Conservation (phyloP, 2,329 filamentous ascomycete species). For the Colletotrichum somersetense region DNA sequence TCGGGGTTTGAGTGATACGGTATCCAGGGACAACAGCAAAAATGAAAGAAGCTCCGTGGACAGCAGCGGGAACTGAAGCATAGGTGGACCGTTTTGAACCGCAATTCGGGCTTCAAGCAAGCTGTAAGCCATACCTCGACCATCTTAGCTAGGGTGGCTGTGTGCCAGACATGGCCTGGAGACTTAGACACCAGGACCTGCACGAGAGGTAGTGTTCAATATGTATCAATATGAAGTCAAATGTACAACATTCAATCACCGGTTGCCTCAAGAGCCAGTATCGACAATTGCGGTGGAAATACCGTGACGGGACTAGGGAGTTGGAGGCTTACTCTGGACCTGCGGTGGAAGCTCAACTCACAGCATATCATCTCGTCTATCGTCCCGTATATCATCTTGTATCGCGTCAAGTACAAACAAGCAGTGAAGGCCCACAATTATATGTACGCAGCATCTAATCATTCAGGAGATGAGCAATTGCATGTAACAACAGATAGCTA, state of each 20-base stretch:
- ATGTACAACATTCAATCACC: constrained; percentile 28
- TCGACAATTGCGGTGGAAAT: not conserved
- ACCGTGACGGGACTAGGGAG: too few relatives aligned
- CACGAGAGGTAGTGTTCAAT: constrained; percentile 16
- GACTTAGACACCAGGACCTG: constrained; percentile 6
- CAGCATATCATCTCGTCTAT: too few relatives aligned
- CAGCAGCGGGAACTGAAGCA: too few relatives aligned
- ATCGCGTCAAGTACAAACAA: too few relatives aligned
- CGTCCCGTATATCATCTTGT: too few relatives aligned
- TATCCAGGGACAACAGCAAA: not conserved
- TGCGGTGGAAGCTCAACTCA: too few relatives aligned
- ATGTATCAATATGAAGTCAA: constrained; percentile 39
- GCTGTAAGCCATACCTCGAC: not conserved
- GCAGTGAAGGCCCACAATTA: not conserved
- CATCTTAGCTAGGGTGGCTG: not conserved
- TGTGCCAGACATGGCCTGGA: not conserved
- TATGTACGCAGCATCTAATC: not conserved
- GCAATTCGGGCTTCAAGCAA: not conserved
- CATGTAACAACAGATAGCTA: not conserved
- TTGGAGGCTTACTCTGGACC: not conserved
- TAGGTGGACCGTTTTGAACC: too few relatives aligned
- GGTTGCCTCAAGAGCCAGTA: not conserved
- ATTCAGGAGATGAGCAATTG: not conserved
- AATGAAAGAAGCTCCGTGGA: not conserved
- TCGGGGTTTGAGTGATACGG: constrained; percentile 45